Base-by-base conservation (phyloP, 441 rosid genomes). In the Codiaeum variegatum region DNA sequence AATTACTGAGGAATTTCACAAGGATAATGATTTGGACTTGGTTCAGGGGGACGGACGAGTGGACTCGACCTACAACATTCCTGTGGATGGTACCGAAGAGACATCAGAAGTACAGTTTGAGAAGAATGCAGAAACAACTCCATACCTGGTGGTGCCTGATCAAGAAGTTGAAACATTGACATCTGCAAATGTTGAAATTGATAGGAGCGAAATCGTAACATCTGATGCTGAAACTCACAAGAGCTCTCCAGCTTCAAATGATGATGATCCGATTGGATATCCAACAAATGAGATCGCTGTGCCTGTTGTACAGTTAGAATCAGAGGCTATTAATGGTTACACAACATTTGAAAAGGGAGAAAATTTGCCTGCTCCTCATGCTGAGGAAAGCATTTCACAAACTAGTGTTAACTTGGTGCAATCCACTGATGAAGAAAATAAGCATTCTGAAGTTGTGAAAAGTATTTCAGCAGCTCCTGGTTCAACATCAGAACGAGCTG, bases 141-240 rank as follows among this genome's bases (percentile, higher is more conserved):
- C 65, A 34, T 55, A 68, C 51, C 66, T 55, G 26, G 21, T 61
- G 26, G 62, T 40, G 44, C 44, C 44, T 40, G 44, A 40, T 40
- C 8, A 68, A 67, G 62, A 55, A 59, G 80, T 52, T 70, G 85
- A 76, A 63, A 74, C 44, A 29, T 69, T 71, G 42, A 73, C 85
- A 24, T 19, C 59, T 64, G 24, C 40, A 26, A 15, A 55, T 42
- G 13, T 70, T 31, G 56, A 10, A 66, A 56, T 42, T 56, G 58
- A 24, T 3, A 13, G 49, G 49, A 55, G 18, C 23, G 60, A 26
- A 71, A 71, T 40, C 68, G 63, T 13, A 70, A 84, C 67, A 64
- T 55, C 49, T 64, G 70, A 62, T 64, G 32, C 74, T 70, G 66
- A 56, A 44, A 64, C 23, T 64, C 60, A 51, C 2, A 23, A 56